Base-by-base conservation (phyloP, 2,329 filamentous ascomycete genomes). In the Claviceps arundinis region DNA sequence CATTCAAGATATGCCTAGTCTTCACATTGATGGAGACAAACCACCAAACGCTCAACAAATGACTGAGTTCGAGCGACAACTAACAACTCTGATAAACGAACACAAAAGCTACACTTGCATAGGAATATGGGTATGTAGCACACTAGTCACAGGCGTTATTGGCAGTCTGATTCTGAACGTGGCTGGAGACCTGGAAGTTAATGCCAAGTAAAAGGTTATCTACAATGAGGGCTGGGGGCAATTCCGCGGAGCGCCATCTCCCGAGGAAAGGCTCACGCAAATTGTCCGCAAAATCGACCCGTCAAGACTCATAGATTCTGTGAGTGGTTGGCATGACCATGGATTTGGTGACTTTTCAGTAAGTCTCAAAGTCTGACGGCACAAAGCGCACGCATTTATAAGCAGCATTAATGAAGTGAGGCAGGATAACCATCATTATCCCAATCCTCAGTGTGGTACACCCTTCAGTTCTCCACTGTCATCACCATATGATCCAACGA, bases 151-250 rank as follows among this genome's bases (percentile, higher is more conserved):
- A 8, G 4, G 40, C 13, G n/a, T 24, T 4, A 14, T 24, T 37
- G 17, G n/a, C 37, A 37, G n/a, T 14, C 4, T 5, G 17, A 8
- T 30, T 9, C 8, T 30, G 7, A 9, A 48, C 17, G 24, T 24
- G 8, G 22, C 8, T 37, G 17, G n/a, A 47, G 22, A 24, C 14
- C 4, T 8, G 17, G 8, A 13, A 13, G 38, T 41, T 50, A 30
- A 50, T n/a, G 5, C 42, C 19, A 7, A 14, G 6, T 22, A 11
- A 26, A 46, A 74, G 76, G 69, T 84, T 16, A 80, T 87, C 58
- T 87, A 85, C 64, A 86, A 87, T 60, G 83, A 87, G 62, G 82
- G 81, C 44, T 87, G 83, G 83, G 82, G 80, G 2, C 83, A 87
- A 59, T 65, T 77, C 2, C 70, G 61, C 2, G 58, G 70, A 0